Evolutionary conservation across 495 filamentous ascomycete genomes (phyloP), one percentile per base, ranked within the genome.

Genomic region (Acidiella bohemica): DNA sequence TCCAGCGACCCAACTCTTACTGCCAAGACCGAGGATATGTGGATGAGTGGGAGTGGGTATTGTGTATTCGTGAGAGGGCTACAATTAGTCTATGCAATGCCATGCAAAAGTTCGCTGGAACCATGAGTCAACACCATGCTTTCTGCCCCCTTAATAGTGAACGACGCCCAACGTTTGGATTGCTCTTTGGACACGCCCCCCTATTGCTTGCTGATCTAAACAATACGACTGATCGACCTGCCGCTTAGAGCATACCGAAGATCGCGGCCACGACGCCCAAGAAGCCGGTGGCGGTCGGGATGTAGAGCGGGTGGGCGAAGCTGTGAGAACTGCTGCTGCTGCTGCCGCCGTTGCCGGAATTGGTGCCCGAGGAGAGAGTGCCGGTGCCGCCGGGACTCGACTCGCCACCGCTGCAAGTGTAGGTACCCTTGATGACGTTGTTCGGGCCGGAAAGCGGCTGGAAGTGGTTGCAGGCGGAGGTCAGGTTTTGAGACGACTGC

Each of bases 401-500:
- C 24, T 56, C 51, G 36, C 50, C 50, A 39, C 59, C 59, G 5
- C 36, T 43, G 49, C 66, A 70, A n/a, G 36, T 46, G 54, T 58
- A 67, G 22, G 52, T 53, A 32, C 65, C 66, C 55, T 63, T 60
- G 49, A 70, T 58, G n/a, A 59, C 44, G 37, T 49, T 38, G 47
- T 34, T 48, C 9, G 44, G 36, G 32, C 35, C 44, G 57, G 73
- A 73, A 53, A 62, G 57, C 62, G 86, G 76, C 41, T 77, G 66
- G 44, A 54, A 55, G 41, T 46, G 24, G 42, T 43, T 38, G 55
- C 61, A 64, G 9, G 41, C 40, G 8, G 36, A 31, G 25, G 21
- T 30, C 48, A 64, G 41, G 40, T 64, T 50, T 16, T 65, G 69
- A 23, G 81, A 81, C 50, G 70, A 78, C 63, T 84, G 73, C 47